Percentiles rank a stretch among this genome's conserved stretches.
These are phyloP conservation scores for Lachancea sp. DNA, from an alignment of 805 yeast genomes.

Conservation along the genomic window DNA sequence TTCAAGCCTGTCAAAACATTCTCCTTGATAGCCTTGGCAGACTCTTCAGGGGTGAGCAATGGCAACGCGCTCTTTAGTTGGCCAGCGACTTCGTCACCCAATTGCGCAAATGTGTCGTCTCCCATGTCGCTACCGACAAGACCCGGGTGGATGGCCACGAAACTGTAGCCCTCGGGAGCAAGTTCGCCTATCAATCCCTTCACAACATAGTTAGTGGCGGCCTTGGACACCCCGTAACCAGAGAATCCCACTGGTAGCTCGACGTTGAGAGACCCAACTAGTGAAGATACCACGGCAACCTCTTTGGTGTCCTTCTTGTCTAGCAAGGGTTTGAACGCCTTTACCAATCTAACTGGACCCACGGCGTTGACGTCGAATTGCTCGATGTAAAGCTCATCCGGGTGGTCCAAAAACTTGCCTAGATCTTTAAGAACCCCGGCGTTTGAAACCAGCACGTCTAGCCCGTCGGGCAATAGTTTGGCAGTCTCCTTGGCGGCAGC, in stretches of 20 bases:
- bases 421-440: neutral
- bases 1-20: constrained; percentile 18
- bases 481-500: neutral
- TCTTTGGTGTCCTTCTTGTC: no score
- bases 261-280: no score
- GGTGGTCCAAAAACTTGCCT: neutral
- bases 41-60: constrained; percentile 23
- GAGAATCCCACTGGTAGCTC: no score
- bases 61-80: constrained; percentile 1
- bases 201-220: no score
- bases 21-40: constrained; percentile 14
- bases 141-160: constrained; percentile 37
- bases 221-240: no score
- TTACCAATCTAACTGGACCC: no score
- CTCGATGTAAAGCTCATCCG: neutral
- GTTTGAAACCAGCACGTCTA: no score
- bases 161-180: constrained; percentile 22
- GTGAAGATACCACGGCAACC: no score
- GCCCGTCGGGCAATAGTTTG: neutral
- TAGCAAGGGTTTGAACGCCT: no score
- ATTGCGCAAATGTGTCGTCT: neutral
- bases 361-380: neutral
- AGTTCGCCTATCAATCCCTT: constrained; percentile 27
- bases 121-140: constrained; percentile 34
- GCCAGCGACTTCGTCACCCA: constrained; percentile 3